phyloP scores from a whole-genome alignment of 306 rosid genomes.

The Corylus americana region DNA sequence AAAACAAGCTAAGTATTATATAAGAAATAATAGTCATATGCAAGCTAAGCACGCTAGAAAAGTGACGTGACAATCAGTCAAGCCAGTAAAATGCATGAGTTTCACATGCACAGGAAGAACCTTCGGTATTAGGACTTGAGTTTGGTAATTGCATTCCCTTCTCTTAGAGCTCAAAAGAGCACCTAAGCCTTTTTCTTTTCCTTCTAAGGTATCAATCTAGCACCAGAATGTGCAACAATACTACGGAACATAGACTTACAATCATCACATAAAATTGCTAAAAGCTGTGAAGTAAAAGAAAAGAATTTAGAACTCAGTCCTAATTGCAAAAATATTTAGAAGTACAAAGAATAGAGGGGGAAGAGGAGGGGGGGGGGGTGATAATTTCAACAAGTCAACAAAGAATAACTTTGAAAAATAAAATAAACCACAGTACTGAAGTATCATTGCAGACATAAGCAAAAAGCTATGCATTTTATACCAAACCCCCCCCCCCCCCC shows the following conservation, averaged over 20 bases:
- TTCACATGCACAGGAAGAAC: background rate
- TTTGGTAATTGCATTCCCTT: background rate
- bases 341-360: background rate
- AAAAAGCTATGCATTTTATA: background rate
- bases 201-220: background rate
- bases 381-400: background rate
- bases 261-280: background rate
- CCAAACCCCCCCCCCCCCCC: background rate
- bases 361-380: background rate
- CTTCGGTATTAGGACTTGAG: background rate
- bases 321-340: background rate
- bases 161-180: slow-evolving; percentile 5
- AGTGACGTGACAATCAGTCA: background rate
- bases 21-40: background rate
- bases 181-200: background rate
- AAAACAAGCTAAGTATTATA: slow-evolving; percentile 6
- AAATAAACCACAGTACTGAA: background rate
- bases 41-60: slow-evolving; percentile 1
- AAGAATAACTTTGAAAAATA: background rate
- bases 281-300: background rate
- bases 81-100: background rate
- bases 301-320: background rate
- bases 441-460: background rate
- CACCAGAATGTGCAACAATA: background rate
- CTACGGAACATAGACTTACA: background rate